Evolutionary conservation across 2,329 filamentous ascomycete genomes (phyloP).

Genomic region (Pezicula carpinea): DNA sequence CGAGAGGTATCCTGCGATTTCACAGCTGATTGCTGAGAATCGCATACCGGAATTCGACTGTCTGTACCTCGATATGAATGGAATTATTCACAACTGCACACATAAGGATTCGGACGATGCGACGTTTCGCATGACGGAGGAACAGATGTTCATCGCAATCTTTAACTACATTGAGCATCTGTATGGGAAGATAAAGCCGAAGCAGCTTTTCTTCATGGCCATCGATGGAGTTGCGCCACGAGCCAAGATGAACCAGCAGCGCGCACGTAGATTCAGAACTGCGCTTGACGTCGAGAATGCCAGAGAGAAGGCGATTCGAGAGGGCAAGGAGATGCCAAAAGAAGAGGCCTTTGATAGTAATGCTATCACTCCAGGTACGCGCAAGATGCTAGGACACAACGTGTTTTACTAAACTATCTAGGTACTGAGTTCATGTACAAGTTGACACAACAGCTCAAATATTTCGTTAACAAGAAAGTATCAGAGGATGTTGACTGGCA

Average conservation of each 20-base stretch:
- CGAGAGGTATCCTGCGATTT: slow-evolving; percentile 97
- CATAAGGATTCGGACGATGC: slow-evolving; percentile 93
- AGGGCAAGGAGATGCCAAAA: slow-evolving; percentile 89
- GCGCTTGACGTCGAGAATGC: slow-evolving; percentile 86
- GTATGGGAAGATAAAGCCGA: slow-evolving; percentile 97
- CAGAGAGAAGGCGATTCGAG: slow-evolving; percentile 83
- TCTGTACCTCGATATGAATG: slow-evolving; percentile 97
- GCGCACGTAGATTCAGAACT: slow-evolving; percentile 89
- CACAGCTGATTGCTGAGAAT: slow-evolving; percentile 96
- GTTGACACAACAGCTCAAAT: slow-evolving; percentile 88
- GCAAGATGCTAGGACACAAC: slow-evolving; percentile 9
- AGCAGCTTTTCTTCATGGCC: slow-evolving; percentile 99
- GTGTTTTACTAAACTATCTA: slow-evolving; percentile 31
- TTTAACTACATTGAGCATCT: slow-evolving; percentile 99
- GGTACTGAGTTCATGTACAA: slow-evolving; percentile 94
- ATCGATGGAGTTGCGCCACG: slow-evolving; percentile 96
- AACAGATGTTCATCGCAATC: slow-evolving; percentile 99
- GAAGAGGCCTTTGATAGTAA: slow-evolving; percentile 98
- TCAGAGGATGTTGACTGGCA: slow-evolving; percentile 98
- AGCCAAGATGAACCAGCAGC: slow-evolving; percentile 99
- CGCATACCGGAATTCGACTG: slow-evolving; percentile 98
- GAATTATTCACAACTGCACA: slow-evolving; percentile 99
- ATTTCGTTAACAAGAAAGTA: slow-evolving; percentile 98
- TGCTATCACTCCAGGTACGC: slow-evolving; percentile 82
- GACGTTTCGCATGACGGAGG: slow-evolving; percentile 88